Conservation (phyloP, 768 basidiomycete genomes). For the Neoboletus subvelutipes region DNA sequence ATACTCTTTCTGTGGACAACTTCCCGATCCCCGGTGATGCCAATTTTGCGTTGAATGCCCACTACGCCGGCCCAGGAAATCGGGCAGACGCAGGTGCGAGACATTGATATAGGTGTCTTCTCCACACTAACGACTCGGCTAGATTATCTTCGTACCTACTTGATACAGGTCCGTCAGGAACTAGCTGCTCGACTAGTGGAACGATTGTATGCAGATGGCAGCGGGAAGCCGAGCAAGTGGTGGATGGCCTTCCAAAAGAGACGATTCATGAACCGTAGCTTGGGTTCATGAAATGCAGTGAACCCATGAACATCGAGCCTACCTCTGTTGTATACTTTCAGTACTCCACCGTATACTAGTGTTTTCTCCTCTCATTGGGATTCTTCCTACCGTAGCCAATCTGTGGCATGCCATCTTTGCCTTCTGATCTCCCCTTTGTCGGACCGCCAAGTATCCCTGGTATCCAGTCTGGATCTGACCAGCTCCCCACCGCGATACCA, state of each 20-base stretch:
- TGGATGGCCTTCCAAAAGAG: conserved; percentile 99
- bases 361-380: conserved; percentile 77
- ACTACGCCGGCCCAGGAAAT: conserved; percentile 79
- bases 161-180: conserved; percentile 92
- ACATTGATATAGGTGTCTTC: neutral
- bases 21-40: conserved; percentile 96
- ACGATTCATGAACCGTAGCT: conserved; percentile 90
- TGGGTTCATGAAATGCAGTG: conserved; percentile 52
- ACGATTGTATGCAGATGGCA: conserved; percentile 88
- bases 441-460: conserved; percentile 74
- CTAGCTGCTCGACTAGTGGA: conserved; percentile 84
- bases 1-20: conserved; percentile 89
- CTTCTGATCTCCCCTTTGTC: conserved; percentile 64
- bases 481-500: conserved; percentile 62
- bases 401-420: conserved; percentile 69
- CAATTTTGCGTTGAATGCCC: conserved; percentile 87
- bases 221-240: conserved; percentile 97
- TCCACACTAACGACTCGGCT: conserved; percentile 12
- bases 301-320: neutral
- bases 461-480: conserved; percentile 96
- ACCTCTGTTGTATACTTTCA: conserved; percentile 19
- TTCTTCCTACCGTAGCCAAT: conserved; percentile 89
- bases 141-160: conserved; percentile 91
- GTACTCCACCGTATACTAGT: conserved; percentile 22
- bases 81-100: conserved; percentile 77